Evolutionary conservation across 2,329 filamentous ascomycete species (phyloP).

Genomic region (Dichotomopilus funicola): DNA sequence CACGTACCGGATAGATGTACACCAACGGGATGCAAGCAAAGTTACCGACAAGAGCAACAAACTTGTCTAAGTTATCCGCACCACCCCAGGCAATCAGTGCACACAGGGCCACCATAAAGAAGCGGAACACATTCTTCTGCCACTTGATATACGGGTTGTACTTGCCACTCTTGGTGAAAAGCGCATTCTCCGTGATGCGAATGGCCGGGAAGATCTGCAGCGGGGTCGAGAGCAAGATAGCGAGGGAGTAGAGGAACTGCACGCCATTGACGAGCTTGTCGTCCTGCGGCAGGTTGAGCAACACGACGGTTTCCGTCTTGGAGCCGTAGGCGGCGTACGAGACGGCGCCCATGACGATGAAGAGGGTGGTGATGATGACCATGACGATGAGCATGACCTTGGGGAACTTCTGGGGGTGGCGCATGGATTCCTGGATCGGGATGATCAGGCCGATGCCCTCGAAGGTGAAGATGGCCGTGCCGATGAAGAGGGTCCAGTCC

Average conservation of each 20-base stretch:
- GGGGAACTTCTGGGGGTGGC: constrained; percentile 81
- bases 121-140: constrained; percentile 97
- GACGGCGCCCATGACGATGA: constrained; percentile 83
- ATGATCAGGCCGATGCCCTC: constrained; percentile 97
- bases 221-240: constrained; percentile 92
- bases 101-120: constrained; percentile 83
- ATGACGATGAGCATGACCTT: constrained; percentile 83
- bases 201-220: constrained; percentile 97
- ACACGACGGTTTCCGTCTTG: constrained; percentile 89
- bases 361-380: constrained; percentile 88
- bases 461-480: constrained; percentile 97
- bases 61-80: constrained; percentile 91
- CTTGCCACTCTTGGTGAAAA: constrained; percentile 92
- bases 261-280: constrained; percentile 92
- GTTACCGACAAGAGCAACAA: constrained; percentile 90
- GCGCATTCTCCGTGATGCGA: constrained; percentile 87
- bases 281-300: constrained; percentile 94
- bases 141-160: constrained; percentile 99
- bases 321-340: constrained; percentile 96
- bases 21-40: constrained; percentile 97
- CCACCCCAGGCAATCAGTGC: constrained; percentile 86
- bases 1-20: constrained; percentile 91
- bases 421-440: constrained; percentile 97
- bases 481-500: constrained; percentile 96
- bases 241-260: constrained; percentile 94